Base-by-base conservation (phyloP, 2,329 filamentous ascomycete genomes). In the Raffaelea albimanens region DNA sequence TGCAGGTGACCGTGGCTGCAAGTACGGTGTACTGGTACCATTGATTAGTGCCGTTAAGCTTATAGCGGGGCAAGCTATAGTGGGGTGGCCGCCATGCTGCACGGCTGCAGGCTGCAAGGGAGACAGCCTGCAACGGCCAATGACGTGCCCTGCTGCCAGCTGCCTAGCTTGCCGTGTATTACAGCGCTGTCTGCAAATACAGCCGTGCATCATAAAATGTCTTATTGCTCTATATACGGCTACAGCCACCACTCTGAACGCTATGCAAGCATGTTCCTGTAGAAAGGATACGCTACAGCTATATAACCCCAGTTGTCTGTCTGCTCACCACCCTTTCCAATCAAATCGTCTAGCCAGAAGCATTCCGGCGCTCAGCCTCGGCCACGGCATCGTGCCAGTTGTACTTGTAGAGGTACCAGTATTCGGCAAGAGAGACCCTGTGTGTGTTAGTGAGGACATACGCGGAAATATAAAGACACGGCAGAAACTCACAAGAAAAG, bases 401-500 rank as follows among this genome's bases (percentile, higher is more conserved):
- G 8, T 68, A 73, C n/a, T 61, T 57, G 48, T 68, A 65, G 2
- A 76, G 66, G 43, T 75, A 80, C 22, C 62, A 62, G 52, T 76
- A 80, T 55, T 80, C 76, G 18, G 77, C 70, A 5, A 62, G n/a
- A 0, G 70, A 65, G 14, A 77, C 73, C 23, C 75, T 77, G 38
- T n/a, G 18, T 8, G 34, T 38, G 13, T n/a, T 16, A 38, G 34
- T 38, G 14, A 39, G 18, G 47, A 55, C 31, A 61, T 52, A 29
- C 47, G 16, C 23, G 18, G 18, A 20, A n/a, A 25, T n/a, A n/a
- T n/a, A n/a, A n/a, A n/a, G n/a, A n/a, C n/a, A n/a, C n/a, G n/a
- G n/a, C n/a, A n/a, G n/a, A 5, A 20, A 70, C 73, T 68, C 62
- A 77, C 72, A 84, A 63, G 5, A 72, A 65, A 14, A 95, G 67